Percentiles rank a stretch among this genome's conserved stretches.
phyloP scores from a whole-genome alignment of 2,329 filamentous ascomycete species.

The Botrytis elliptica region DNA sequence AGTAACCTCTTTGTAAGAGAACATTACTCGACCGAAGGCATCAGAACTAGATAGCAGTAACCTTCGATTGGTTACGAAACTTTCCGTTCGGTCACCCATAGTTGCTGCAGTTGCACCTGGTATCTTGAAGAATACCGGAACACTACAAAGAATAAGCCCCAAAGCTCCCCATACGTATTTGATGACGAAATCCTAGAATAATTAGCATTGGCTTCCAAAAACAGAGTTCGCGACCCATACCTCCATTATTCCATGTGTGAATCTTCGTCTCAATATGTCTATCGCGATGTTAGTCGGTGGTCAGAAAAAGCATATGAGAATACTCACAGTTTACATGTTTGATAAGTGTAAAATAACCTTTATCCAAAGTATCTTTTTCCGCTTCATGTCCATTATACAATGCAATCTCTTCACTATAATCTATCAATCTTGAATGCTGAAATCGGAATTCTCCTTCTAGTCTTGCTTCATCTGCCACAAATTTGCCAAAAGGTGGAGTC shows the following conservation, averaged over 20 bases:
- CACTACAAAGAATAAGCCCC: constrained; percentile 85
- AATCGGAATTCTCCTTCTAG: constrained; percentile 96
- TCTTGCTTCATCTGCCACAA: constrained; percentile 92
- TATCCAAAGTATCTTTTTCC: constrained; percentile 94
- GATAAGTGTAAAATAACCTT: constrained; percentile 98
- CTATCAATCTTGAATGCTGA: constrained; percentile 90
- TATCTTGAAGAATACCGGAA: constrained; percentile 93
- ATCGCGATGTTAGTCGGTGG: constrained; percentile 36
- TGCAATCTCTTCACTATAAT: constrained; percentile 93
- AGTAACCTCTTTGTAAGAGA: constrained; percentile 95
- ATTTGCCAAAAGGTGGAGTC: constrained; percentile 95
- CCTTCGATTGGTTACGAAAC: constrained; percentile 89
- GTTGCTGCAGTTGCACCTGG: constrained; percentile 58
- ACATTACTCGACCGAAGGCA: constrained; percentile 94
- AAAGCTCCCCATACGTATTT: constrained; percentile 99
- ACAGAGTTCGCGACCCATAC: constrained; percentile 21
- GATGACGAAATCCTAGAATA: constrained; percentile 77
- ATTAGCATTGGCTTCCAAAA: not conserved
- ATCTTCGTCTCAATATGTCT: constrained; percentile 78
- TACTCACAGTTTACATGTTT: constrained; percentile 80
- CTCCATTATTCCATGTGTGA: constrained; percentile 99
- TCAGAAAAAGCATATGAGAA: not conserved
- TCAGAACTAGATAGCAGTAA: constrained; percentile 93
- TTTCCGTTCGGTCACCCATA: constrained; percentile 70
- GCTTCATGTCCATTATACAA: constrained; percentile 88